Percentiles rank a stretch among this genome's conserved stretches.
Evolutionary conservation across 306 rosid genomes (phyloP).

Genomic region (Inga leiocalycina): DNA sequence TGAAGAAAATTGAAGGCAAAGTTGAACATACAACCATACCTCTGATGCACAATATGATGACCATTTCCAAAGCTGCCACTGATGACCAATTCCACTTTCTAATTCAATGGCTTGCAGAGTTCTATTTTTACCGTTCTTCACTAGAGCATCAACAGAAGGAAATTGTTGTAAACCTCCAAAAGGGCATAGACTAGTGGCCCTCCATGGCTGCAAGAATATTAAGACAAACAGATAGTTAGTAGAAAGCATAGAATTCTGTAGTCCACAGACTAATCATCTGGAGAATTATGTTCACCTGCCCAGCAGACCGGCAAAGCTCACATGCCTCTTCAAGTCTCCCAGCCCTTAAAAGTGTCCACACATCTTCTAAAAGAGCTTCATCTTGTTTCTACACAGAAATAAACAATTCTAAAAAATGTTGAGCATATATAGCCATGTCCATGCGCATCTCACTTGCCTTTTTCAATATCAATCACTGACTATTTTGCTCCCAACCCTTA

Average conservation of each 20-base stretch:
- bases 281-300: conserved; percentile 67
- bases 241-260: conserved; percentile 31
- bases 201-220: conserved; percentile 77
- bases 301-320: conserved; percentile 89
- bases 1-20: conserved; percentile 22
- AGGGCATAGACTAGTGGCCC: conserved; percentile 87
- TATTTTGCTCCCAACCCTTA: not conserved
- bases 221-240: conserved; percentile 34
- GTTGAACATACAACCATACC: conserved; percentile 53
- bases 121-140: conserved; percentile 81
- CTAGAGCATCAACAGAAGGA: conserved; percentile 86
- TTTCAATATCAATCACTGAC: not conserved
- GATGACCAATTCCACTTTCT: conserved; percentile 94
- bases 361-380: conserved; percentile 94
- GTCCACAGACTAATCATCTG: conserved; percentile 24
- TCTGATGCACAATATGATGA: conserved; percentile 96
- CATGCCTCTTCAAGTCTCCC: conserved; percentile 97
- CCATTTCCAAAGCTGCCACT: conserved; percentile 99
- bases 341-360: conserved; percentile 94
- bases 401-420: not conserved
- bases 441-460: not conserved
- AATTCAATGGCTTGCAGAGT: conserved; percentile 93
- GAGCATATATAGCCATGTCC: not conserved
- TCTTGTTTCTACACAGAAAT: conserved; percentile 78
- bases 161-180: conserved; percentile 79